Percentiles rank a stretch among this genome's conserved stretches.
These are phyloP conservation scores for Pseudopyricularia cyperi DNA, from an alignment of 2,329 filamentous ascomycete species.

Conservation along the genomic window DNA sequence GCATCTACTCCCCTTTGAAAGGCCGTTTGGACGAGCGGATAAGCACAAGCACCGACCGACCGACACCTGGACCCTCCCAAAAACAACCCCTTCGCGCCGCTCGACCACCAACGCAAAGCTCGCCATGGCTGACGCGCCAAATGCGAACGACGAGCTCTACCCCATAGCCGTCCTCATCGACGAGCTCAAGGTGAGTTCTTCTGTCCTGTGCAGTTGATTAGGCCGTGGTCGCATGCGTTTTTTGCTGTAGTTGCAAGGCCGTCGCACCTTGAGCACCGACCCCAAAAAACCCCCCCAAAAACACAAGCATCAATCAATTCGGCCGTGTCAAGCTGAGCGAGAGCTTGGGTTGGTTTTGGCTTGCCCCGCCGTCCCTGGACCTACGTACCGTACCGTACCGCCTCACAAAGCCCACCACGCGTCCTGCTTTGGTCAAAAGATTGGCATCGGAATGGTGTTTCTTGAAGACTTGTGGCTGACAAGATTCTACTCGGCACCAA, in stretches of 20 bases:
- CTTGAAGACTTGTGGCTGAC: background rate
- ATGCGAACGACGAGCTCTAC: slow-evolving; percentile 96
- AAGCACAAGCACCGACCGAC: background rate
- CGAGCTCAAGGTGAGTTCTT: slow-evolving; percentile 76
- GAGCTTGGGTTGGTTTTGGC: background rate
- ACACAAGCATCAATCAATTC: background rate
- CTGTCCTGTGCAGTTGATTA: background rate
- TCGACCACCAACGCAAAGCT: slow-evolving; percentile 13
- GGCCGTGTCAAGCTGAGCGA: background rate
- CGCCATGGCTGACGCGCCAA: slow-evolving; percentile 79
- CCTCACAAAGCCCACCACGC: no score
- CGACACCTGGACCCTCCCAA: background rate
- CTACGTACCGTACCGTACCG: no score
- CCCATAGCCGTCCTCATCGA: slow-evolving; percentile 99
- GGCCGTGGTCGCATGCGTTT: slow-evolving; percentile 3
- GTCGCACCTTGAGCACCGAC: background rate
- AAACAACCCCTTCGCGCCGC: background rate
- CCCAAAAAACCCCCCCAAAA: no score
- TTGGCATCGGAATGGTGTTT: slow-evolving; percentile 3
- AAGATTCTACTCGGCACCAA: background rate
- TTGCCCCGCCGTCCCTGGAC: slow-evolving; percentile 1
- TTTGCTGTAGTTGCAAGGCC: background rate
- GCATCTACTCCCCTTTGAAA: slow-evolving; percentile 13
- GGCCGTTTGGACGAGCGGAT: background rate
- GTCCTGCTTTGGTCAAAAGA: no score